Base-by-base conservation (phyloP, 2,329 filamentous ascomycete species). In the Beauveria brongniartii region DNA sequence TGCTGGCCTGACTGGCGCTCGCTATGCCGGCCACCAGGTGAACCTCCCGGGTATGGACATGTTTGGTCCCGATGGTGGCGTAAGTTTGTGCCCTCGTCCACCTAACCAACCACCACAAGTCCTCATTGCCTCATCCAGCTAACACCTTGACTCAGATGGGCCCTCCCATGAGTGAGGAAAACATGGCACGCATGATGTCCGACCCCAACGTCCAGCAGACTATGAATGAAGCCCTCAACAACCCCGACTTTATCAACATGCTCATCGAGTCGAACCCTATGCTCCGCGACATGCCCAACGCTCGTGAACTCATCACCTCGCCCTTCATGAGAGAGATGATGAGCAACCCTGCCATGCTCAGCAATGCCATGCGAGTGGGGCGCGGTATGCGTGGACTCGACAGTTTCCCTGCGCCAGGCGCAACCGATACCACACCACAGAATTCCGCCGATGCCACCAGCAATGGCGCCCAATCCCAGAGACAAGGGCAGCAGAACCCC, bases 171-270 rank as follows among this genome's bases (percentile, higher is more conserved):
- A 70, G 86, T 70, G 85, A 91, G 63, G 92, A 97, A 62, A 82
- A 89, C 62, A 84, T 99, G 72, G 83, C 91, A 61, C 83, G 86
- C 65, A 89, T 97, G 85, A 86, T 99, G 69, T 86, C 90, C 64
- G 91, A 97, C 70, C 94, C 94, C 24, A 88, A 91, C 70, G 87
- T 96, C 61, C 85, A 90, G 65, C 88, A 91, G 66, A 87, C 88
- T 60, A 90, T 99, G 84, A 96, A 94, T 74, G 93, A 97, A 75
- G 91, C 92, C 41, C 88, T 99, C 73, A 90, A 92, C 74, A 97
- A 97, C 75, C 93, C 94, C n/a, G 84, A 87, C 20, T 89, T 99
- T 68, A 84, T 97, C 71, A 91, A 97, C 70, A 91, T 95, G 83
- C 90, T 97, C 83, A 92, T 99, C 68, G 86, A 94, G 68, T 85